Evolutionary conservation across 2,329 filamentous ascomycete species (phyloP), one percentile per base, ranked within the genome.

Genomic region (Diaporthe nobilis): DNA sequence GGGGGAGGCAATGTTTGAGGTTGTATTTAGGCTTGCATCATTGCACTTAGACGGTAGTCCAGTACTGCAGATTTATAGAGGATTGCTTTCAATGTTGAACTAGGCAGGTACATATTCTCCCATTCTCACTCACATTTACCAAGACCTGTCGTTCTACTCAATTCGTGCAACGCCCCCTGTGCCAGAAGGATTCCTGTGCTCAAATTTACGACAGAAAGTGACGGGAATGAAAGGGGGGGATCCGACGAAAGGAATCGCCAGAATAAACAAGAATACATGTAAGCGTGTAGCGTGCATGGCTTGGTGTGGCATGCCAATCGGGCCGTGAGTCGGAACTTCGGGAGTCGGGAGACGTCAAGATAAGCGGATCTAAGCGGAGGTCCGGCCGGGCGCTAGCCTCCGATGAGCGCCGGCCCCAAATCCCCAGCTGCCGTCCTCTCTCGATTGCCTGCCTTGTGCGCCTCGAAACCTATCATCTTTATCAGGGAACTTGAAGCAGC

Each of bases 301-400:
- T 34, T 39, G 25, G 44, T 42, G 31, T 13, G 10, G 58, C 47
- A 34, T 42, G 49, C n/a, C 22, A 13, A 39, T 73, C 31, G 60
- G 58, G 61, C 39, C 44, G 63, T 51, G 22, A 13, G 31, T 37
- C 74, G 74, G 74, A 76, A 74, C 53, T 39, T 74, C 74, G 71
- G 74, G 37, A 76, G 71, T 65, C 63, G 71, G 74, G 55, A 76
- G 74, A 74, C 57, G 74, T 76, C 39, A 44, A 55, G 61, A 76
- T 74, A 65, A 74, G 74, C 74, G 74, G 74, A 68, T 60, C 74
- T 53, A 51, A 22, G 67, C 61, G 71, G 74, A 51, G 55, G 17
- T 49, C 63, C 63, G 71, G 53, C 55, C 61, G 28, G 63, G 57
- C 61, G 51, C 25, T 58, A 65, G 58, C 58, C 58, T 51, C 71